phyloP scores from a whole-genome alignment of 2,329 filamentous ascomycete genomes.

The Cladorrhinum sp. region DNA sequence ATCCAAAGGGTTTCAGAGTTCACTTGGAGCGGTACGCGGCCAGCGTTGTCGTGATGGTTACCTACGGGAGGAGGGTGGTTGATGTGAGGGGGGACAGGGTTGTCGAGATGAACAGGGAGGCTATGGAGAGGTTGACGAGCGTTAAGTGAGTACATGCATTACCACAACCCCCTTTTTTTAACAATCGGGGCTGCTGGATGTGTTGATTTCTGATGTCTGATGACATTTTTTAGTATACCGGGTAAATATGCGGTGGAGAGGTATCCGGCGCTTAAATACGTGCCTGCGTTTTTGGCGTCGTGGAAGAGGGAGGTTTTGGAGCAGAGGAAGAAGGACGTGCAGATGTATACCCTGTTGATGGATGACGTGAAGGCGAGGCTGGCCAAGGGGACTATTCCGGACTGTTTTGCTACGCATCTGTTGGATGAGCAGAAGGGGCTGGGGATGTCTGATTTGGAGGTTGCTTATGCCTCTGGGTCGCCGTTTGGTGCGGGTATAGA shows the following conservation, averaged over 20 bases:
- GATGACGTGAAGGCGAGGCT: constrained; percentile 39
- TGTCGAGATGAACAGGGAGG: constrained; percentile 38
- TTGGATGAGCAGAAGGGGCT: constrained; percentile 39
- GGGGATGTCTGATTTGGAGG: constrained; percentile 42
- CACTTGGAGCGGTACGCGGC: constrained; percentile 39
- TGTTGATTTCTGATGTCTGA: no score
- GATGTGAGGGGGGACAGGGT: constrained; percentile 37
- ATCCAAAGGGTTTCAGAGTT: constrained; percentile 31
- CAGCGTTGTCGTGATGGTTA: constrained; percentile 42
- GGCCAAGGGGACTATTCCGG: constrained; percentile 31
- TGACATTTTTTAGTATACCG: constrained; percentile 34
- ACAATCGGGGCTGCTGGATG: no score
- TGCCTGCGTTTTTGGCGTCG: constrained; percentile 38
- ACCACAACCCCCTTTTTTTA: no score
- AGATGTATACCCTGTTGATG: constrained; percentile 40
- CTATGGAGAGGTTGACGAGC: constrained; percentile 42
- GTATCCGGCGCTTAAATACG: constrained; percentile 39
- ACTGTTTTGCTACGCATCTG: constrained; percentile 44
- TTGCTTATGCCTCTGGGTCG: constrained; percentile 43
- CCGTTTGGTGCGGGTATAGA: constrained; percentile 45
- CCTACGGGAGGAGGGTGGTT: constrained; percentile 39
- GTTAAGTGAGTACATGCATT: constrained; percentile 41
- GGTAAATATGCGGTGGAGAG: constrained; percentile 41
- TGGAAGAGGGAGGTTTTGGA: constrained; percentile 40
- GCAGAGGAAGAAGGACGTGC: constrained; percentile 34